Evolutionary conservation across 2,329 filamentous ascomycete genomes (phyloP), one percentile per base, ranked within the genome.

Genomic region (Magnaporthales sp.): DNA sequence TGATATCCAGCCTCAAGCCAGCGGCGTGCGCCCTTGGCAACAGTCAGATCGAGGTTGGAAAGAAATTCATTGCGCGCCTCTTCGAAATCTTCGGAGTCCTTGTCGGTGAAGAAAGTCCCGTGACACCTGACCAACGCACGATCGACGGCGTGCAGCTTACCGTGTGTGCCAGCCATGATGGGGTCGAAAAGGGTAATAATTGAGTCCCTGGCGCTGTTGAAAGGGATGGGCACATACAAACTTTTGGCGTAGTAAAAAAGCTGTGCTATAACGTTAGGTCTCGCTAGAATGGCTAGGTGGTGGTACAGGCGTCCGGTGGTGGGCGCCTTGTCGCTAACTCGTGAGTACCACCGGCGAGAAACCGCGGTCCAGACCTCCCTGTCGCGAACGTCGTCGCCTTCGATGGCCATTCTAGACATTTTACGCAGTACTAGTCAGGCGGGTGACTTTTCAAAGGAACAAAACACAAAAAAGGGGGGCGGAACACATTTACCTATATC

Each of bases 281-380:
- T 79, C 0, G 91, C 89, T 0, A 94, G 75, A 27, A 94, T 93
- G 0, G 93, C 94, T 0, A 97, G 80, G 72, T 97, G 93, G 70
- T 98, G 93, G 67, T 97, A 95, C 0, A 98, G 81, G 0, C 93
- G 83, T 0, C 94, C 94, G 0, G 90, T 88, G 0, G 84, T 84
- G 0, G 93, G 92, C 0, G 87, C 86, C 30, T 88, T 89, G 70
- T 96, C 90, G 0, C 91, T 91, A 0, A 91, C 91, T 70, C 91
- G 90, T 2, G 85, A 88, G 70, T 96, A 97, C 95, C 94, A 98
- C 58, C 89, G 88, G 0, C 89, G 81, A 0, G 91, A 90, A 0
- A 97, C 91, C 0, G 84, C 84, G 0, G 90, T 91, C 94, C 94
- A 98, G 0, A 88, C 86, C 63, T 96, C 91, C 0, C 91, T 81